These are phyloP conservation scores for Apostasia ramifera DNA, from an alignment of 106 monocot species.

Conservation along the genomic window DNA sequence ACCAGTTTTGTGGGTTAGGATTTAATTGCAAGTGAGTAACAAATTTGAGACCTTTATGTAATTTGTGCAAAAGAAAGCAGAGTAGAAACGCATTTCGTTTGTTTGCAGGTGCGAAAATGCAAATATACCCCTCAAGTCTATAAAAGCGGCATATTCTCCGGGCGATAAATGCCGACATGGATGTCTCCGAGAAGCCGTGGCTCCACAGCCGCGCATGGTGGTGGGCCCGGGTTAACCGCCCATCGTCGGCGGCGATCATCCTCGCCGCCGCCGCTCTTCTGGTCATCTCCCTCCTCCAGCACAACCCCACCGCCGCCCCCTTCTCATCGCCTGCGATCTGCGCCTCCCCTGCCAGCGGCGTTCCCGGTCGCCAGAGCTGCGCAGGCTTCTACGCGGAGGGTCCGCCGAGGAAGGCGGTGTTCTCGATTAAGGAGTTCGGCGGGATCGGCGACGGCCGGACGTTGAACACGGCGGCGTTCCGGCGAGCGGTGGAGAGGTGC, in stretches of 20 bases:
- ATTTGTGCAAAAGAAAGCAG: no score
- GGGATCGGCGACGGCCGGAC: constrained; percentile 77
- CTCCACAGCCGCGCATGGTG: constrained; percentile 4
- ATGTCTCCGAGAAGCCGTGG: constrained; percentile 16
- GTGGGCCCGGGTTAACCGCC: constrained; percentile 9
- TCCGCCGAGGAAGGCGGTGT: constrained; percentile 8
- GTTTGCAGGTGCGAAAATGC: no score
- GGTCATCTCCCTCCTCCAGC: constrained; percentile 19
- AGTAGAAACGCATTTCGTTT: no score
- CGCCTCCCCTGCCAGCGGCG: not conserved
- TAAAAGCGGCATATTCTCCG: no score
- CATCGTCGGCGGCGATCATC: constrained; percentile 19
- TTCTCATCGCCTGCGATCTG: not conserved
- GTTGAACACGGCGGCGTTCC: constrained; percentile 65
- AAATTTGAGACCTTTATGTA: no score
- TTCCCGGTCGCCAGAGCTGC: constrained; percentile 13
- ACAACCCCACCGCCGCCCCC: not conserved
- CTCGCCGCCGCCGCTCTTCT: constrained; percentile 20
- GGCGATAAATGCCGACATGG: constrained; percentile 1
- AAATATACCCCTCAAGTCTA: no score
- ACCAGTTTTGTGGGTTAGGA: no score
- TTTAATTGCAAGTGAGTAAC: no score
- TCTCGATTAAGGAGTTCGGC: constrained; percentile 55
- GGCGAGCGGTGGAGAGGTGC: constrained; percentile 34
- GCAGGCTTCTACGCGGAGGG: constrained; percentile 31